Evolutionary conservation across 2,329 filamentous ascomycete species (phyloP).

Genomic region (Penicillium sp.): DNA sequence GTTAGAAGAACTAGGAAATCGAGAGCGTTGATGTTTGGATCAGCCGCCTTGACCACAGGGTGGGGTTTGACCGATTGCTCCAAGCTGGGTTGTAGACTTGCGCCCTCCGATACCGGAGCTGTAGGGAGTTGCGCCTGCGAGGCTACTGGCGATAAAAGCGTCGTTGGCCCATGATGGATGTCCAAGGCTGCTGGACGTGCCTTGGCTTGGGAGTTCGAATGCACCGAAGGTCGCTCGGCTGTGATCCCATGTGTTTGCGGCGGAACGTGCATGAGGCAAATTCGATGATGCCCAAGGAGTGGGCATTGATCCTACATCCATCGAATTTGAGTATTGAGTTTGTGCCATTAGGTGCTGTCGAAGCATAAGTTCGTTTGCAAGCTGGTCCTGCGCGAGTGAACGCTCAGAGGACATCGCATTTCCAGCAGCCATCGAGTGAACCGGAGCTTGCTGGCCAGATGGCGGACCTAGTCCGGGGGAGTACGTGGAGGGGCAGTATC

Average conservation of each 20-base stretch:
- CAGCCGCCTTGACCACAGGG: conserved; percentile 51
- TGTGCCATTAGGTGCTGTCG: conserved; percentile 31
- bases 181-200: conserved; percentile 28
- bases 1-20: conserved; percentile 4
- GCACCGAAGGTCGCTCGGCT: conserved; percentile 19
- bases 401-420: conserved; percentile 17
- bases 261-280: conserved; percentile 14
- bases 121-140: conserved; percentile 27
- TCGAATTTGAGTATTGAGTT: conserved; percentile 21
- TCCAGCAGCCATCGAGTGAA: conserved; percentile 14
- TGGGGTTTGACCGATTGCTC: conserved; percentile 48
- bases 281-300: conserved; percentile 27
- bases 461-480: conserved; percentile 37
- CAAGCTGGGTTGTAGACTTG: conserved; percentile 35
- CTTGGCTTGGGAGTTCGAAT: conserved; percentile 27
- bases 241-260: conserved; percentile 27
- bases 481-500: conserved; percentile 42
- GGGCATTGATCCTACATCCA: conserved; percentile 24
- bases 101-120: conserved; percentile 28
- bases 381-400: conserved; percentile 27
- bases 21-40: conserved; percentile 19
- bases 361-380: conserved; percentile 29
- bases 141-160: conserved; percentile 37
- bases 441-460: conserved; percentile 22
- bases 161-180: conserved; percentile 38